phyloP scores from a whole-genome alignment of 768 basidiomycete species.

The Suillus lakei region DNA sequence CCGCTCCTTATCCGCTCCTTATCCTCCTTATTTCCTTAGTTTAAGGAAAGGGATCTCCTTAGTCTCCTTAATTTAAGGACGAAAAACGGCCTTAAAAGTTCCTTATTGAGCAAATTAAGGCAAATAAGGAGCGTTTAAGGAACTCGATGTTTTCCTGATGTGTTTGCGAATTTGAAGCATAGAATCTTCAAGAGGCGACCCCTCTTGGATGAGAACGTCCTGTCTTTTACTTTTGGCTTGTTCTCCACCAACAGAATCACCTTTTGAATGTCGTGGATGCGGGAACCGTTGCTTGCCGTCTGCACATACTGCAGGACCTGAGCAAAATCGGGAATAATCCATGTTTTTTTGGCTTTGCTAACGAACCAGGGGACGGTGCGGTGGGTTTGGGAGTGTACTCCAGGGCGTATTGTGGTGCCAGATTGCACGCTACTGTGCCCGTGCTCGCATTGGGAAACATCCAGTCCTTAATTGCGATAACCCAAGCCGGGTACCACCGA shows the following conservation, averaged over 20 bases:
- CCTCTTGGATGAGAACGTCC: too few species aligned
- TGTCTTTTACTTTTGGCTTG: not conserved
- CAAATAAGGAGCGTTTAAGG: too few species aligned
- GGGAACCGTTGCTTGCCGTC: conserved; percentile 51
- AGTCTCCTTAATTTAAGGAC: too few species aligned
- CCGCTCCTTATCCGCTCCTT: too few species aligned
- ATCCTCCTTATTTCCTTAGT: too few species aligned
- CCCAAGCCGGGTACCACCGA: not conserved
- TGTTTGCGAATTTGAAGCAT: too few species aligned
- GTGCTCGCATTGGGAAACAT: too few species aligned
- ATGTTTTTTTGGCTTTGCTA: not conserved
- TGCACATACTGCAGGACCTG: not conserved
- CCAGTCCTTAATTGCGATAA: not conserved
- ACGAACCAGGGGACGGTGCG: not conserved
- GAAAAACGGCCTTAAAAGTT: too few species aligned
- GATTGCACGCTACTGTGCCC: not conserved
- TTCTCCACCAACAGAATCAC: not conserved
- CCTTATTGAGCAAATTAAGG: too few species aligned
- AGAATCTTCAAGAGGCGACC: too few species aligned
- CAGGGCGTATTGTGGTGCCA: not conserved
- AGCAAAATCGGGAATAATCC: not conserved
- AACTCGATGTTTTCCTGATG: too few species aligned
- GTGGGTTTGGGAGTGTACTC: not conserved
- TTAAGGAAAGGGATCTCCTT: too few species aligned
- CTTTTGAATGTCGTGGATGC: conserved; percentile 58